Percentiles rank a stretch among this genome's conserved stretches.
phyloP scores from a whole-genome alignment of 305 asterid genomes.

The Solanum hybrid region DNA sequence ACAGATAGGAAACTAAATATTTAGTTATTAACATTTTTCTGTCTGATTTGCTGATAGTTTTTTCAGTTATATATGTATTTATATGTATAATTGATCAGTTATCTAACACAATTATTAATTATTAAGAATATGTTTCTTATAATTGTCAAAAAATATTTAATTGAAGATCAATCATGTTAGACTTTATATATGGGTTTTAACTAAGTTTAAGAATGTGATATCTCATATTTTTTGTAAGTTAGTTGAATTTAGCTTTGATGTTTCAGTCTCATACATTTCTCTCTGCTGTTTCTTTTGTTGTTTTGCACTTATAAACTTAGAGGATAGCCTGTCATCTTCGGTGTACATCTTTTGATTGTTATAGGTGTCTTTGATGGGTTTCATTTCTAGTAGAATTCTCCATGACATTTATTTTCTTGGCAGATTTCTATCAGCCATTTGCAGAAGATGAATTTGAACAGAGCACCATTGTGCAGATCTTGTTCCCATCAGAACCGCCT shows the following conservation, averaged over 20 bases:
- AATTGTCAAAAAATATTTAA: neutral
- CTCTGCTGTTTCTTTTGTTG: neutral
- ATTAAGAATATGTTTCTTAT: neutral
- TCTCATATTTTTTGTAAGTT: neutral
- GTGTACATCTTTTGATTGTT: neutral
- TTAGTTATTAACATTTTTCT: neutral
- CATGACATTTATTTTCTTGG: constrained; percentile 12
- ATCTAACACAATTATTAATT: neutral
- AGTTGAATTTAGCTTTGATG: neutral
- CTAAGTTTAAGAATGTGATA: neutral
- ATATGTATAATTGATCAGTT: neutral
- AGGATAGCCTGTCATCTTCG: neutral
- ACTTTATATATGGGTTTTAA: neutral
- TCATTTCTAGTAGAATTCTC: neutral
- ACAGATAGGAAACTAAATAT: neutral
- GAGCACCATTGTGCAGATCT: constrained; percentile 46
- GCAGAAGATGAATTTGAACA: constrained; percentile 63
- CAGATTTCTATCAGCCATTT: constrained; percentile 63
- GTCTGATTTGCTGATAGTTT: neutral
- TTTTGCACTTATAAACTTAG: neutral
- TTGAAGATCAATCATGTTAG: neutral
- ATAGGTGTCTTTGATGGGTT: neutral
- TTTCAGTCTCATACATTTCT: neutral
- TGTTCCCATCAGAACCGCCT: constrained; percentile 71
- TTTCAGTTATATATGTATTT: neutral